Evolutionary conservation across 768 basidiomycete genomes (phyloP).

Genomic region (Strobilomyces dryophilus): DNA sequence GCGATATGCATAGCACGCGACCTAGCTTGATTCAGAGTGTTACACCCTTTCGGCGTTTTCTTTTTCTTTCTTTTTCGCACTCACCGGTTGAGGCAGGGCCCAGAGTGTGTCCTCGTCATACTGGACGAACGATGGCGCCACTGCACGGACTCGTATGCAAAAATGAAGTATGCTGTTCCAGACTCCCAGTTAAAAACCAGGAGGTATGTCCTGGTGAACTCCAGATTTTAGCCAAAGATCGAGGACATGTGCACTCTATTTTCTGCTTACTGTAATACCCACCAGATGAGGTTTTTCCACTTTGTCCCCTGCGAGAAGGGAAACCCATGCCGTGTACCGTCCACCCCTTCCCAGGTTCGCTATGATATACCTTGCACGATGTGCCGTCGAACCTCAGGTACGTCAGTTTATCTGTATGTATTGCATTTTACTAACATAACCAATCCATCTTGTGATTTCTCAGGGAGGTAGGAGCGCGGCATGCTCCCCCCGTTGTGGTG

Average conservation of each 20-base stretch:
- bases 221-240: constrained; percentile 7
- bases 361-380: constrained; percentile 2
- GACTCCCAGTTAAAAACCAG: constrained; percentile 13
- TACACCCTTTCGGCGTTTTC: not conserved
- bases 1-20: not conserved
- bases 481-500: not conserved
- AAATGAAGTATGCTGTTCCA: constrained; percentile 6
- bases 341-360: rapidly evolving
- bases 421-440: not conserved
- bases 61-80: not conserved
- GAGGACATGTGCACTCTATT: constrained; percentile 15
- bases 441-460: not conserved
- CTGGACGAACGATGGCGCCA: constrained; percentile 13
- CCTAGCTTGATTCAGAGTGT: not conserved
- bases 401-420: not conserved
- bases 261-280: constrained; percentile 3
- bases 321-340: not conserved
- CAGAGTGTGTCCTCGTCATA: constrained; percentile 2
- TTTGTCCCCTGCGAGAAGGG: not conserved
- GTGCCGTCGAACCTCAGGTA: constrained; percentile 9
- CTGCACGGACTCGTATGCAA: not conserved
- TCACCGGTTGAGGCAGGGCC: not conserved
- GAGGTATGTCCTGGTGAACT: constrained; percentile 11
- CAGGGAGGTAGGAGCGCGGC: not conserved
- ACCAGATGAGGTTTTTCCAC: constrained; percentile 1